Base-by-base conservation (phyloP, 768 basidiomycete genomes). In the Mycena epipterygia region DNA sequence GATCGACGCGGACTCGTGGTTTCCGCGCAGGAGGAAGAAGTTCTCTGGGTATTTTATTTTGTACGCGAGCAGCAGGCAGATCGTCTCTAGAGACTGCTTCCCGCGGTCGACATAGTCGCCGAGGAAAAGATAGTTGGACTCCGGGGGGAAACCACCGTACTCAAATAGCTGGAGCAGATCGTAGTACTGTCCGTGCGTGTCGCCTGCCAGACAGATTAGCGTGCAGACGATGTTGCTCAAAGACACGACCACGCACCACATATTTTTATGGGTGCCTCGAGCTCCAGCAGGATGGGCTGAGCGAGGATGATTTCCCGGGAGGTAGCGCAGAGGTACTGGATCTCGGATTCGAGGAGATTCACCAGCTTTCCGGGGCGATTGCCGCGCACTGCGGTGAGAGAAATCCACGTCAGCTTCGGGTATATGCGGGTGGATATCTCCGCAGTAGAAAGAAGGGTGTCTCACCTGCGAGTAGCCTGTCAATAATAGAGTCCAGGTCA, bases 401-500 rank as follows among this genome's bases (percentile, higher is more conserved):
- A 12, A 13, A 37, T 8, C 39, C 39, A 41, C 8, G 35, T 14
- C 6, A 37, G 6, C 35, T 37, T 14, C 35, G 8, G 35, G 35
- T 6, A 14, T 6, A 37, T 6, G 35, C 35, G 14, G 35, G 14
- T 37, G 14, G 14, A 37, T 7, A 37, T 37, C 35, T 4, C 39
- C 7, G 8, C 39, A 9, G 19, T 41, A 17, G 6, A 41, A 17
- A 17, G 11, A 17, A 5, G 3, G n/a, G n/a, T n/a, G 7, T 5
- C 93, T 84, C 87, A 97, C 97, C 97, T 92, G 99, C 97, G 73
- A 99, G 87, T 73, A 99, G 88, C 70, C 97, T 89, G 91, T 99
- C 97, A 80, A 99, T 98, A 87, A 99, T 96, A 81, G 96, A 97
- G 88, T 99, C 97, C 71, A 99, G 90, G 89, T 99, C 97, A 84